A percentile compares a stretch with the other conserved stretches of the same genome.
Evolutionary conservation across 2,329 filamentous ascomycete species (phyloP).

Genomic region (Beauveria brongniartii): DNA sequence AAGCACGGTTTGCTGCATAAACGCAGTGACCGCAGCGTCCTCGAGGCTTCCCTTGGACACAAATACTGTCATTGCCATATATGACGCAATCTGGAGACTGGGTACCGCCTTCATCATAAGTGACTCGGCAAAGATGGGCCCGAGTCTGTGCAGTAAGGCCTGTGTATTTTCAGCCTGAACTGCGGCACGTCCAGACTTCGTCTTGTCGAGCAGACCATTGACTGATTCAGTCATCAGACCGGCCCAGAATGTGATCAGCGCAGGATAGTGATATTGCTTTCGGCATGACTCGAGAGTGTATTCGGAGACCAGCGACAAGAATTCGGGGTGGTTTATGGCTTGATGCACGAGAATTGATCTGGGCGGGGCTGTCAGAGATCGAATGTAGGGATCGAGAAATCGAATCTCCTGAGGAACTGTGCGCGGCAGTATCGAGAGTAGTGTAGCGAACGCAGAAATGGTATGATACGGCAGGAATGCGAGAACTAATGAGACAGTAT

Average conservation of each 20-base stretch:
- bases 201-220: constrained; percentile 70
- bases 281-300: constrained; percentile 71
- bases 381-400: constrained; percentile 81
- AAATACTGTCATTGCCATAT: constrained; percentile 83
- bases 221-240: constrained; percentile 79
- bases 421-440: constrained; percentile 79
- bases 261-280: constrained; percentile 64
- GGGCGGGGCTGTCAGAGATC: constrained; percentile 66
- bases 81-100: constrained; percentile 77
- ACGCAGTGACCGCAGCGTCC: constrained; percentile 69
- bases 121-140: constrained; percentile 67
- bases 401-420: constrained; percentile 67
- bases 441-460: constrained; percentile 72
- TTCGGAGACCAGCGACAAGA: constrained; percentile 68
- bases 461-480: constrained; percentile 92
- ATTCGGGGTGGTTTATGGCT: constrained; percentile 66
- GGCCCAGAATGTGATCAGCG: constrained; percentile 83
- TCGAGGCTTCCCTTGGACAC: constrained; percentile 74
- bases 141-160: constrained; percentile 58
- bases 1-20: constrained; percentile 81
- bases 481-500: constrained; percentile 67
- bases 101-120: constrained; percentile 67
- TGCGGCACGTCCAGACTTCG: constrained; percentile 65
- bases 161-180: constrained; percentile 77
- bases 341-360: constrained; percentile 77